Conservation (phyloP, 352 stramenopile genomes). For the Globisporangium paroecandrum region DNA sequence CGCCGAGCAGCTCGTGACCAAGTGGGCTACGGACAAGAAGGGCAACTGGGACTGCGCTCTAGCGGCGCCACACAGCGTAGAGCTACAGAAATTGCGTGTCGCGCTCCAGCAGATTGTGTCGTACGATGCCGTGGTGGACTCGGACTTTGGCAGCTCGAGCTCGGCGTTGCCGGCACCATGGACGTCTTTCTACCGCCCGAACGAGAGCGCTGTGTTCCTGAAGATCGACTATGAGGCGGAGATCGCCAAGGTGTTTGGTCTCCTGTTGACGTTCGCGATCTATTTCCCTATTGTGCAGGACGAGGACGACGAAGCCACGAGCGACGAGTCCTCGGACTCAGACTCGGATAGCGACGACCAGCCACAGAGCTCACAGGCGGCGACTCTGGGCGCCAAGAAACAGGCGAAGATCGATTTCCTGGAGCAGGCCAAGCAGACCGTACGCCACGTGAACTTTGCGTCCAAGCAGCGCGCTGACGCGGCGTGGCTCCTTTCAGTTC, state of each 20-base stretch:
- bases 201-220: constrained; percentile 26
- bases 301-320: constrained; percentile 24
- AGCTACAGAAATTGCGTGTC: constrained; percentile 37
- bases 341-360: constrained; percentile 31
- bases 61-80: constrained; percentile 11
- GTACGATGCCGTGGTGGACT: constrained; percentile 25
- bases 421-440: constrained; percentile 31
- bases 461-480: constrained; percentile 29
- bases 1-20: constrained; percentile 13
- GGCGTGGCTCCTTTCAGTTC: constrained; percentile 40
- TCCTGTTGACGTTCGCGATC: constrained; percentile 41
- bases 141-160: neutral
- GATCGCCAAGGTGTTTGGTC: constrained; percentile 49
- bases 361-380: constrained; percentile 1
- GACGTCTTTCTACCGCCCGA: constrained; percentile 55
- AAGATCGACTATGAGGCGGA: constrained; percentile 36
- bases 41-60: constrained; percentile 38
- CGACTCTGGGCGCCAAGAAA: neutral
- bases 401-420: constrained; percentile 24
- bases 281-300: constrained; percentile 45
- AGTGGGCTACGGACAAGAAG: constrained; percentile 17
- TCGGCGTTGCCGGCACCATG: constrained; percentile 27
- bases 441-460: constrained; percentile 38
- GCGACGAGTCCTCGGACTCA: constrained; percentile 39
- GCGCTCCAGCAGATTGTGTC: constrained; percentile 43